Base-by-base conservation (phyloP, 2,329 filamentous ascomycete species). In the Fusarium incarnatum region DNA sequence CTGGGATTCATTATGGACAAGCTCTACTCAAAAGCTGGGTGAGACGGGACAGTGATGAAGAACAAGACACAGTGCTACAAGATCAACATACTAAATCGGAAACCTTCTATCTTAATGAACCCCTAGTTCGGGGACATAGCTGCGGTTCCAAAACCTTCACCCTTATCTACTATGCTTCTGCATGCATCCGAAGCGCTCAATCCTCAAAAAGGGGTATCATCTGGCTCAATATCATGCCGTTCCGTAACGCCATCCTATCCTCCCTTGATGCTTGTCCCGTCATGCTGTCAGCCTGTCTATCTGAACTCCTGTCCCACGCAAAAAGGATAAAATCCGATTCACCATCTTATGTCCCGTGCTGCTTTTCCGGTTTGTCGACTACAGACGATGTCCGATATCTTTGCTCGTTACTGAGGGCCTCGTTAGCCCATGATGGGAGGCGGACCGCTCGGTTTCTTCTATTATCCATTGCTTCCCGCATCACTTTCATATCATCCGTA, bases 381-480 rank as follows among this genome's bases (percentile, higher is more conserved):
- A 59, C 44, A 49, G 73, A 64, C 9, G 58, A 56, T 37, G 48
- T 46, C 22, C 70, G 71, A 20, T 42, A 50, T 42, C 64, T 61
- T 40, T 53, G 49, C 34, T 69, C 66, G 46, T 74, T 64, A 11
- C 49, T 55, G 27, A 77, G 62, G 8, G 79, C 77, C 32, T 75
- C 68, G 53, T 70, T 79, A 32, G 79, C 79, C 79, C 78, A 80
- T 15, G 61, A 53, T 11, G 79, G 79, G 28, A 80, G 70, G 40
- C 72, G 74, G 41, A 69, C 62, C 15, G 53, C 50, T 18, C 72
- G 65, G 22, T 69, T 70, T 64, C 60, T 75, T 57, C 77, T 76
- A 48, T 73, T 78, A 13, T 77, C 73, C 22, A 75, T 77, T 30
- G 78, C 76, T 57, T 78, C 77, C 42, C 73, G 74, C 76, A 82